Percentiles rank a stretch among this genome's conserved stretches.
Evolutionary conservation across 345 rosid species (phyloP).

Genomic region (Excoecaria cochinchinensis): DNA sequence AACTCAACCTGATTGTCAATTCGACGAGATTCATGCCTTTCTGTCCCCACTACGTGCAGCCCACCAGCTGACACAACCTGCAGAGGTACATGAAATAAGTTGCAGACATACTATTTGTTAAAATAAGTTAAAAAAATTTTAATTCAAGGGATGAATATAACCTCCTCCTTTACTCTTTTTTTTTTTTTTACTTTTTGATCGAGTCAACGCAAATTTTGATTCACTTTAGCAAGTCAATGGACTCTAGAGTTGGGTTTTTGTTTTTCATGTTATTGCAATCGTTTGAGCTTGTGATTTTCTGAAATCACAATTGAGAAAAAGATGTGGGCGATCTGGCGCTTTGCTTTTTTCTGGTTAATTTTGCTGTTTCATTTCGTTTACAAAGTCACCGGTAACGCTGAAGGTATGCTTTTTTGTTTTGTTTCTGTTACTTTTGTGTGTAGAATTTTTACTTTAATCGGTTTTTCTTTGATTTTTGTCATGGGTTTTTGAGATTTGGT

Average conservation of each 20-base stretch:
- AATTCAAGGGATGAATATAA: slow-evolving; percentile 17
- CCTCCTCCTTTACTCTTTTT: slow-evolving; percentile 56
- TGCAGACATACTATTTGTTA: slow-evolving; percentile 13
- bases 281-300: neutral
- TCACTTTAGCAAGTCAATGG: neutral
- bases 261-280: neutral
- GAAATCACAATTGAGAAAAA: neutral
- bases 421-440: neutral
- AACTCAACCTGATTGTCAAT: slow-evolving; percentile 84
- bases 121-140: slow-evolving; percentile 22
- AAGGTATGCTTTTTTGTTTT: slow-evolving; percentile 44
- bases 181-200: neutral
- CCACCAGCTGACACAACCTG: slow-evolving; percentile 96
- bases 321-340: slow-evolving; percentile 35
- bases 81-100: slow-evolving; percentile 21
- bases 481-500: slow-evolving; percentile 15
- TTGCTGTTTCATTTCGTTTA: slow-evolving; percentile 43
- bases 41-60: slow-evolving; percentile 92
- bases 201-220: neutral
- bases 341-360: slow-evolving; percentile 40
- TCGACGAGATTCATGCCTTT: slow-evolving; percentile 89
- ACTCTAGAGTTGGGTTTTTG: neutral
- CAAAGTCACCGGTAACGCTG: slow-evolving; percentile 60
- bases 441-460: neutral
- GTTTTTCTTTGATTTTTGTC: neutral